phyloP scores from a whole-genome alignment of 1,284 basidiomycete species.

The Rhodotorula glutinis region DNA sequence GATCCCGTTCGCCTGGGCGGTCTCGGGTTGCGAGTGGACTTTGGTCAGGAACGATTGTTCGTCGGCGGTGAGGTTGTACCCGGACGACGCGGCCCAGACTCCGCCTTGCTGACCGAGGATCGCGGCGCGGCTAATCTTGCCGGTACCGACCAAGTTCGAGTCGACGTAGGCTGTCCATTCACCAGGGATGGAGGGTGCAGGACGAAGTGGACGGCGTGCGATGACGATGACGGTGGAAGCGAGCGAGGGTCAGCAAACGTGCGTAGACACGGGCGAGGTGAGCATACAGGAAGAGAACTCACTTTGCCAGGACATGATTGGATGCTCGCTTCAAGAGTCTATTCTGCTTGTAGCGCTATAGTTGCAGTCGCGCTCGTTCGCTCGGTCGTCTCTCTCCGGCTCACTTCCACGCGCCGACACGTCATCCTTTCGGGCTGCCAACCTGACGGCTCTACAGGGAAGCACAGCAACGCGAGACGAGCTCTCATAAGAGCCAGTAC shows the following conservation, averaged over 20 bases:
- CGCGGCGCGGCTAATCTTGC: constrained; percentile 69
- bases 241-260: background rate
- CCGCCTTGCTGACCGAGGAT: constrained; percentile 83
- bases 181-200: too few relatives aligned
- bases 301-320: constrained; percentile 37
- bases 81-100: constrained; percentile 74
- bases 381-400: too few relatives aligned
- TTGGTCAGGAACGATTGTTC: constrained; percentile 70
- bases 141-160: constrained; percentile 72
- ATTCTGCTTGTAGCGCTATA: too few relatives aligned
- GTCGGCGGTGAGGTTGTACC: constrained; percentile 65
- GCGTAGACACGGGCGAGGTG: too few relatives aligned
- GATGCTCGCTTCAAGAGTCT: too few relatives aligned
- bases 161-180: constrained; percentile 92
- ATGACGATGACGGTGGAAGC: background rate
- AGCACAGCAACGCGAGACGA: too few relatives aligned
- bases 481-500: too few relatives aligned
- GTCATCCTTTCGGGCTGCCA: background rate
- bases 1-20: constrained; percentile 60
- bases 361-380: too few relatives aligned
- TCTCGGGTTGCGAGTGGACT: constrained; percentile 56
- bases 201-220: constrained; percentile 5
- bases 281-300: background rate
- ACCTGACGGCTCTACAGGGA: too few relatives aligned
- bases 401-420: too few relatives aligned